Evolutionary conservation across 306 rosid species (phyloP).

Genomic region (Prinsepia uniflora): DNA sequence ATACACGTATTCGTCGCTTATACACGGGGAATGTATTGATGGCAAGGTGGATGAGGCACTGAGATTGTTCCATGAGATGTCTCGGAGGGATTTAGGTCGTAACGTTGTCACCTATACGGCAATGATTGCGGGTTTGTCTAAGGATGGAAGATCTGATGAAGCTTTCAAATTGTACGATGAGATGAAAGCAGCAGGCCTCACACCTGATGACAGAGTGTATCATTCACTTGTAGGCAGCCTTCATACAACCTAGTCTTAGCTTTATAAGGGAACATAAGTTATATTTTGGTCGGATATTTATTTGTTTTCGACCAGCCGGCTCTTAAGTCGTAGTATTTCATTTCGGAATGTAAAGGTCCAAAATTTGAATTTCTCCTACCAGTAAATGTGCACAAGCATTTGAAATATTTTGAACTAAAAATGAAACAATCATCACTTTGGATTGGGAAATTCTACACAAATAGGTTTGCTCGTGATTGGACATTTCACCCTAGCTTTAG

Average conservation of each 20-base stretch:
- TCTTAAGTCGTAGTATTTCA: too few species aligned
- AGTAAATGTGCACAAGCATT: neutral
- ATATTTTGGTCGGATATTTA: too few species aligned
- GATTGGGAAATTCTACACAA: neutral
- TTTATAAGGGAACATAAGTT: neutral
- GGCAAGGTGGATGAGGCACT: conserved; percentile 62
- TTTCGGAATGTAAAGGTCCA: too few species aligned
- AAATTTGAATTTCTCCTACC: too few species aligned
- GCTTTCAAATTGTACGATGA: conserved; percentile 70
- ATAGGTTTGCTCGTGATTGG: neutral
- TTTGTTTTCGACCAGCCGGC: too few species aligned
- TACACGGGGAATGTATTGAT: conserved; percentile 65
- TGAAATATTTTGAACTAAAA: neutral
- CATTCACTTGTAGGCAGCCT: conserved; percentile 66
- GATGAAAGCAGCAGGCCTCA: conserved; percentile 55
- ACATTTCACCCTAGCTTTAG: neutral
- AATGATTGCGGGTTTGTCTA: conserved; percentile 75
- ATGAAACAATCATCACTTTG: neutral
- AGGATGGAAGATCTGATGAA: conserved; percentile 70
- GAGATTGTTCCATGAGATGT: conserved; percentile 61
- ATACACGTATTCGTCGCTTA: conserved; percentile 68
- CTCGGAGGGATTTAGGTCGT: conserved; percentile 40
- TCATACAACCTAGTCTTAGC: conserved; percentile 30
- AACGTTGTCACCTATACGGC: conserved; percentile 56
- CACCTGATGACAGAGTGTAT: conserved; percentile 72